Base-by-base conservation (phyloP, 495 filamentous ascomycete genomes). In the Sordaria brevicollis region DNA sequence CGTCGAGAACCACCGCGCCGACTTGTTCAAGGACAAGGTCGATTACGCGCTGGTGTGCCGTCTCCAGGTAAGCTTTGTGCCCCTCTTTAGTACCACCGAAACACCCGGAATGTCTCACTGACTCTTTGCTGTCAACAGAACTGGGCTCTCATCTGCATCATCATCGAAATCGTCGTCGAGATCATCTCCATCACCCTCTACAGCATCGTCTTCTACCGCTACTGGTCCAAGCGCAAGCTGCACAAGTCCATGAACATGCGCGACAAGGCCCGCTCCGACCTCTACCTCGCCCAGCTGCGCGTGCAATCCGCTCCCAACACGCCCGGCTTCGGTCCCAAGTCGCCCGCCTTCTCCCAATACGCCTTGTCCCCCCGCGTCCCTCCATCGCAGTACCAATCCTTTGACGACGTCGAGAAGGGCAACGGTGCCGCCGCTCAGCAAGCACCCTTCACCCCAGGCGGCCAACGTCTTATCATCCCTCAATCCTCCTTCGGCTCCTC, bases 131-230 rank as follows among this genome's bases (percentile, higher is more conserved):
- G n/a, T 17, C 37, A 69, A 38, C 76, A 97, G 91, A 92, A 97
- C 81, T 99, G 95, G 95, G 87, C 91, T 21, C 87, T 99, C 65
- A 90, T 99, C 74, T 99, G 95, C 84, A 91, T 91, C 77, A 91
- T 99, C 76, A 98, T 99, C 81, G 95, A 99, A 83, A 86, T 99
- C 72, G 91, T 96, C 68, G 86, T 99, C 72, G 95, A 99, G 79
- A 84, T 91, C 74, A 88, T 99, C 79, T 92, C 91, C 73, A 96
- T 99, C 78, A 81, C 87, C 38, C 90, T 99, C 76, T 99, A 99
- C 84, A 92, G 85, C 78, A 86, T 97, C 77, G 89, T 96, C 78
- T 97, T 97, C 83, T 98, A 95, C 85, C 91, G 95, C 73, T 92
- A 96, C 85, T 95, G 92, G 86, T 92, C 92, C 70, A 99, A 99